These are phyloP conservation scores for Tephrocybe rancida DNA, from an alignment of 768 basidiomycete genomes.

Conservation along the genomic window DNA sequence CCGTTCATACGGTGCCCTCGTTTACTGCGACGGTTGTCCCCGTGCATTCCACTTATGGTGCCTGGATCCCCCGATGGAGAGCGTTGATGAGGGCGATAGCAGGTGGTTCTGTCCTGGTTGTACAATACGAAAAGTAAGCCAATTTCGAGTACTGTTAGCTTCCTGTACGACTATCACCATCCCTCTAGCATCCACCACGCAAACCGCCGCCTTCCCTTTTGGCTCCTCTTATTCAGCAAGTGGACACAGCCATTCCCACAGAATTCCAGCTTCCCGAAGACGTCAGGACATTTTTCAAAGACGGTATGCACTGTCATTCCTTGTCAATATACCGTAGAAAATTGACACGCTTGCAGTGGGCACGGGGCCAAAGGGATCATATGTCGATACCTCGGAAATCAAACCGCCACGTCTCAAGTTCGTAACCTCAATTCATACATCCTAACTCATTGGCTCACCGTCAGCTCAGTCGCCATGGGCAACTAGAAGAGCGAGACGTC, in stretches of 20 bases:
- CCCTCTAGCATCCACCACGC: constrained; percentile 60
- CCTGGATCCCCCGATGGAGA: constrained; percentile 92
- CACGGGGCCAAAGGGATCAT: constrained; percentile 78
- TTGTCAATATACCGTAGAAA: constrained; percentile 8
- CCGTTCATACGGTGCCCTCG: constrained; percentile 78
- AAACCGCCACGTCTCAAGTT: constrained; percentile 85
- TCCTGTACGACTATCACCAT: constrained; percentile 15
- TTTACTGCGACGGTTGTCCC: constrained; percentile 98
- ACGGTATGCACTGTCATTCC: constrained; percentile 55
- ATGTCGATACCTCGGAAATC: constrained; percentile 77
- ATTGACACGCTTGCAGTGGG: constrained; percentile 55
- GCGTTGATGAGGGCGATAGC: constrained; percentile 83
- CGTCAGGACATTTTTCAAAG: constrained; percentile 80
- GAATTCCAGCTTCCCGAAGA: constrained; percentile 90
- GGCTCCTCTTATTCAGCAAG: constrained; percentile 69
- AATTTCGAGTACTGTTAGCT: constrained; percentile 10
- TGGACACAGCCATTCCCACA: constrained; percentile 69
- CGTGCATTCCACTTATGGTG: constrained; percentile 96
- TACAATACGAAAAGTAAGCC: constrained; percentile 62
- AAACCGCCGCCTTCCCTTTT: constrained; percentile 70
- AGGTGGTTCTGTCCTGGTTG: constrained; percentile 84
- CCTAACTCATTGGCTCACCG: constrained; percentile 15
- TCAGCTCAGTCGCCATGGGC: constrained; percentile 70
- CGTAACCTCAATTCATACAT: constrained; percentile 30
- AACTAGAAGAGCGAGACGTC: constrained; percentile 90